These are phyloP conservation scores for Spizellomyces punctatus DNA, from an alignment of 192 early-diverging fungal species.

Conservation along the genomic window DNA sequence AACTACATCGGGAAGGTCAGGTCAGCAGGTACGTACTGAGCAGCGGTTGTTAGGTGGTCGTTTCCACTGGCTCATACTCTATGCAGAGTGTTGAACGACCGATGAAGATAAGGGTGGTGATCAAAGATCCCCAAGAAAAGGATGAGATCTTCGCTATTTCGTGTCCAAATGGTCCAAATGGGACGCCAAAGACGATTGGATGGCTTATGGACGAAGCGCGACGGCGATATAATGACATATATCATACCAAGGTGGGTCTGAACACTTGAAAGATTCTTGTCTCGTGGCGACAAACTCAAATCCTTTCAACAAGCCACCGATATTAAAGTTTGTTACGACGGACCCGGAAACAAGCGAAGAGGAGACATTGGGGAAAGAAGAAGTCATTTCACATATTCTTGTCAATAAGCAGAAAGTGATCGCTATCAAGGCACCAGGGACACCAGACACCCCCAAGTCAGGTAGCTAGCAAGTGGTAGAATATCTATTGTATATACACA, in stretches of 20 bases:
- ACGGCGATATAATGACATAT: slow-evolving; percentile 31
- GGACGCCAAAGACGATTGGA: slow-evolving; percentile 37
- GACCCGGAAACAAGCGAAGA: slow-evolving; percentile 29
- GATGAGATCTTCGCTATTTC: slow-evolving; percentile 32
- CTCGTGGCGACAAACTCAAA: background rate
- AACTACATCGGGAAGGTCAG: too few species aligned
- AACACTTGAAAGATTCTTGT: background rate
- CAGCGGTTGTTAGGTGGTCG: too few species aligned
- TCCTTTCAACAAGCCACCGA: slow-evolving; percentile 11
- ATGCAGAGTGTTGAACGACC: background rate
- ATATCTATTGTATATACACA: too few species aligned
- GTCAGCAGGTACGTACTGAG: too few species aligned
- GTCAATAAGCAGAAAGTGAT: slow-evolving; percentile 20
- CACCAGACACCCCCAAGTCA: too few species aligned
- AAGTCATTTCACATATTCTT: slow-evolving; percentile 20
- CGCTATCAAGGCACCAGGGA: background rate
- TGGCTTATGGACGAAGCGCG: slow-evolving; percentile 35
- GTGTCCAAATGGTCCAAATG: slow-evolving; percentile 22
- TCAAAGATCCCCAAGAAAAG: slow-evolving; percentile 11
- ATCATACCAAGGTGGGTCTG: slow-evolving; percentile 8
- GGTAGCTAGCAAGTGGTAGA: background rate
- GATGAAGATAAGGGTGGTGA: slow-evolving; percentile 28
- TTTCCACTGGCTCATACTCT: too few species aligned
- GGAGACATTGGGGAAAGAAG: slow-evolving; percentile 25
- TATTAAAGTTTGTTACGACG: slow-evolving; percentile 24